These are phyloP conservation scores for Penicillium paradoxum DNA, from an alignment of 495 filamentous ascomycete genomes.

Conservation along the genomic window DNA sequence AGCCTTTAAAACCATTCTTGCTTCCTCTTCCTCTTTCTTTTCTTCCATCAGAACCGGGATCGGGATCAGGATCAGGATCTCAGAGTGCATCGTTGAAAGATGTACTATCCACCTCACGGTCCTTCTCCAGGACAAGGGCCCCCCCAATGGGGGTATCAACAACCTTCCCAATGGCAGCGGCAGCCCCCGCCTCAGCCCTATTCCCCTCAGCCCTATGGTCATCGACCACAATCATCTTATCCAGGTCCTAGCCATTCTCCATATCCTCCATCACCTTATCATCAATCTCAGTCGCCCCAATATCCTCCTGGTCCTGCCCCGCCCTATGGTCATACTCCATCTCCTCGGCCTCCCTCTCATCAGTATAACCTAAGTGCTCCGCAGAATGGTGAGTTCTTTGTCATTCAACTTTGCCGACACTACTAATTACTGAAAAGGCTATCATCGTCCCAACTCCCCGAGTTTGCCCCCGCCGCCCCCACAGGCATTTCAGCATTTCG, in stretches of 20 bases:
- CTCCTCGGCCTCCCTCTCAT: slow-evolving; percentile 10
- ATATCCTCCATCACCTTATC: slow-evolving; percentile 15
- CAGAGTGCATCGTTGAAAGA: neutral
- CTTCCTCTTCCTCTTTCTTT: neutral
- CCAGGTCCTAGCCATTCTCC: slow-evolving; percentile 1
- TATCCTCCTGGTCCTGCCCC: slow-evolving; percentile 13
- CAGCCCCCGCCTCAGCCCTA: slow-evolving; percentile 24
- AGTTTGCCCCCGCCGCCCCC: slow-evolving; percentile 39
- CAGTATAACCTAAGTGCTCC: slow-evolving; percentile 8
- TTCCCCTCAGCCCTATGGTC: slow-evolving; percentile 17
- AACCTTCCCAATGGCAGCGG: slow-evolving; percentile 18
- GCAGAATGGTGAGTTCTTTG: slow-evolving; percentile 12
- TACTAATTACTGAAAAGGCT: slow-evolving; percentile 4
- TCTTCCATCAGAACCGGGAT: too few relatives aligned
- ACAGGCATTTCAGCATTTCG: slow-evolving; percentile 52
- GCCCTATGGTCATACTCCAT: slow-evolving; percentile 9
- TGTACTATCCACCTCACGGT: slow-evolving; percentile 16
- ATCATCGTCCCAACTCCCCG: slow-evolving; percentile 11
- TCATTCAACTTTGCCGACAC: too few relatives aligned
- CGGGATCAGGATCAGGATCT: neutral
- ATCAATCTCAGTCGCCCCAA: slow-evolving; percentile 14
- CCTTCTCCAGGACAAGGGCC: slow-evolving; percentile 24
- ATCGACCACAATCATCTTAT: slow-evolving; percentile 3
- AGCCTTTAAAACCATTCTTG: slow-evolving; percentile 1
- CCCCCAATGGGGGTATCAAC: slow-evolving; percentile 26